phyloP scores from a whole-genome alignment of 1,139 yeast species.

The Meyerozyma smithsonii region DNA sequence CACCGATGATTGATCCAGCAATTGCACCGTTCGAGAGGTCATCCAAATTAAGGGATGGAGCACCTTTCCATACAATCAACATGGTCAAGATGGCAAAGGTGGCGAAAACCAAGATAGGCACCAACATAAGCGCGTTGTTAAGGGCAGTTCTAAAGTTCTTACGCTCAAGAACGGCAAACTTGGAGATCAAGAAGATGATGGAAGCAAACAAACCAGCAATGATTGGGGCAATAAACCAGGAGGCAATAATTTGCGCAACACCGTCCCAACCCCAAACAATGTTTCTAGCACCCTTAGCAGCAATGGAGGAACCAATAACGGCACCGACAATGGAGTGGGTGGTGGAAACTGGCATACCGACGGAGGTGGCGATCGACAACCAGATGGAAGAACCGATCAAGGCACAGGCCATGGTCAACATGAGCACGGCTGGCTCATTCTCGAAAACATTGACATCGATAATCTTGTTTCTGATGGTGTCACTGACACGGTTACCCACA shows the following conservation, averaged over 20 bases:
- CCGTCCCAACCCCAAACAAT: constrained; percentile 77
- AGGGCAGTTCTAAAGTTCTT: constrained; percentile 39
- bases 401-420: constrained; percentile 76
- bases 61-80: constrained; percentile 68
- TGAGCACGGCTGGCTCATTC: constrained; percentile 61
- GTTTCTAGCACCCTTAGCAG: constrained; percentile 55
- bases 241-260: constrained; percentile 67
- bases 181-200: constrained; percentile 53
- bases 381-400: constrained; percentile 71
- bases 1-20: constrained; percentile 56
- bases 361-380: constrained; percentile 61
- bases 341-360: constrained; percentile 76
- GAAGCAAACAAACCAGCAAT: constrained; percentile 65
- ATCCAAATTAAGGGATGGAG: constrained; percentile 57
- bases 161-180: constrained; percentile 57
- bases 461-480: constrained; percentile 62
- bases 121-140: constrained; percentile 51
- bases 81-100: constrained; percentile 61
- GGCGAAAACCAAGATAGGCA: constrained; percentile 57
- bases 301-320: constrained; percentile 70
- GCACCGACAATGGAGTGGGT: constrained; percentile 81
- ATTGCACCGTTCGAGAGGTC: constrained; percentile 48
- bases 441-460: constrained; percentile 47
- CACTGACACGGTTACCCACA: constrained; percentile 67
- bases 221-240: constrained; percentile 80